These are phyloP conservation scores for Eutypa lata DNA, from an alignment of 2,329 filamentous ascomycete genomes.

Conservation along the genomic window DNA sequence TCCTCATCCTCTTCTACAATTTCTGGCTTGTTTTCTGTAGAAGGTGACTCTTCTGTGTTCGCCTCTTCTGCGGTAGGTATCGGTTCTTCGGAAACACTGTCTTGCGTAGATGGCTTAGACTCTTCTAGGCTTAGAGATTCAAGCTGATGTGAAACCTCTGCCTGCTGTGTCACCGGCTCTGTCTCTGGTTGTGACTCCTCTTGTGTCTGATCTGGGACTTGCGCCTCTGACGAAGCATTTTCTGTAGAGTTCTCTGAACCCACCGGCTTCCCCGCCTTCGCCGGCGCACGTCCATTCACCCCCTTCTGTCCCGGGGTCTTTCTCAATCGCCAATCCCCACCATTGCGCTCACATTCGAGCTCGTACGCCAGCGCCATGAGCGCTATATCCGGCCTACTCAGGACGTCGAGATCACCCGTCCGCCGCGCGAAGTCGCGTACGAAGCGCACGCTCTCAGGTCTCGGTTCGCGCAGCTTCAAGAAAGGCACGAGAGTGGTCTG, in stretches of 20 bases:
- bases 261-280: slow-evolving; percentile 35
- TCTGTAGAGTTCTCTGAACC: slow-evolving; percentile 1
- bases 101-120: slow-evolving; percentile 11
- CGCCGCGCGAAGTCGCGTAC: slow-evolving; percentile 81
- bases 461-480: slow-evolving; percentile 71
- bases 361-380: slow-evolving; percentile 90
- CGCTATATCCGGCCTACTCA: slow-evolving; percentile 86
- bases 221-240: neutral
- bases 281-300: slow-evolving; percentile 66
- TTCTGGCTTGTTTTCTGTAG: slow-evolving; percentile 5
- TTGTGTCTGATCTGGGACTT: neutral
- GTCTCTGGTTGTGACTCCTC: slow-evolving; percentile 5
- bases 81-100: slow-evolving; percentile 6
- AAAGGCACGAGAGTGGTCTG: slow-evolving; percentile 86
- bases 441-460: slow-evolving; percentile 72
- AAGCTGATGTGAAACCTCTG: slow-evolving; percentile 19
- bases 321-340: slow-evolving; percentile 83
- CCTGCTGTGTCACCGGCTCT: slow-evolving; percentile 15
- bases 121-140: slow-evolving; percentile 22
- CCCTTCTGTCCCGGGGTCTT: slow-evolving; percentile 75
- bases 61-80: neutral
- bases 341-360: slow-evolving; percentile 85
- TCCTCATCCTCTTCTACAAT: slow-evolving; percentile 33
- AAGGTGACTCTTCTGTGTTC: slow-evolving; percentile 6
- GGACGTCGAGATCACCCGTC: slow-evolving; percentile 83